phyloP scores from a whole-genome alignment of 768 basidiomycete species.

The Chalciporus pseudorubinellus region DNA sequence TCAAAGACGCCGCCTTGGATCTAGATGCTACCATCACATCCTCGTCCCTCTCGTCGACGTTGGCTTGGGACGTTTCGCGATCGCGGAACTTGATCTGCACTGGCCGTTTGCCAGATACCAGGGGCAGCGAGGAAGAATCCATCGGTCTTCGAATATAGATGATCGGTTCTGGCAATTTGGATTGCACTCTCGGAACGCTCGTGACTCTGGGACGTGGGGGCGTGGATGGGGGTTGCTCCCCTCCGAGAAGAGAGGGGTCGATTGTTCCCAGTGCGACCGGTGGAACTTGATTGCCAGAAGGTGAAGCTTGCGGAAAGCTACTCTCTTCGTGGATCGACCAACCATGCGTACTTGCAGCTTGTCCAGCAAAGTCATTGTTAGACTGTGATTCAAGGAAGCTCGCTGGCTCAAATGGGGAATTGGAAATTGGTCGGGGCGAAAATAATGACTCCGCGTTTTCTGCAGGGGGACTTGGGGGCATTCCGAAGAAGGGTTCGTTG shows the following conservation, averaged over 20 bases:
- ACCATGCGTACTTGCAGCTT: not conserved
- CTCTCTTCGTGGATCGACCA: conserved; percentile 11
- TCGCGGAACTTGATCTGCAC: conserved; percentile 34
- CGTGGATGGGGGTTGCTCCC: conserved; percentile 2
- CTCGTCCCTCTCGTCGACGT: not conserved
- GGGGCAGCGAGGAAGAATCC: conserved; percentile 19
- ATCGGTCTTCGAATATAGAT: conserved; percentile 31
- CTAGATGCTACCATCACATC: not conserved
- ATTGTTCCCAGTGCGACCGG: conserved; percentile 19
- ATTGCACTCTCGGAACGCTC: conserved; percentile 3
- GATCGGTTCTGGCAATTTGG: conserved; percentile 24
- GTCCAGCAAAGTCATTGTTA: not conserved
- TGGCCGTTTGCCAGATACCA: conserved; percentile 19
- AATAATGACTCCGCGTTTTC: not conserved
- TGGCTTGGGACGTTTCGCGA: not conserved
- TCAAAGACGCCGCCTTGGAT: not conserved
- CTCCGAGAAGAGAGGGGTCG: conserved; percentile 31
- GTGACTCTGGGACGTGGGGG: not conserved
- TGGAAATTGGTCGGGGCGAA: not conserved
- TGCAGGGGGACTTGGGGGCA: conserved; percentile 26
- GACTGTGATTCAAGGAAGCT: conserved; percentile 5
- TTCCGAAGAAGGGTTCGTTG: conserved; percentile 24
- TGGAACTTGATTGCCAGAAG: not conserved
- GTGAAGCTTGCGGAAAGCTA: not conserved
- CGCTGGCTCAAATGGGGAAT: not conserved